phyloP scores from a whole-genome alignment of 2,329 filamentous ascomycete genomes.

The Penicillium hordei region DNA sequence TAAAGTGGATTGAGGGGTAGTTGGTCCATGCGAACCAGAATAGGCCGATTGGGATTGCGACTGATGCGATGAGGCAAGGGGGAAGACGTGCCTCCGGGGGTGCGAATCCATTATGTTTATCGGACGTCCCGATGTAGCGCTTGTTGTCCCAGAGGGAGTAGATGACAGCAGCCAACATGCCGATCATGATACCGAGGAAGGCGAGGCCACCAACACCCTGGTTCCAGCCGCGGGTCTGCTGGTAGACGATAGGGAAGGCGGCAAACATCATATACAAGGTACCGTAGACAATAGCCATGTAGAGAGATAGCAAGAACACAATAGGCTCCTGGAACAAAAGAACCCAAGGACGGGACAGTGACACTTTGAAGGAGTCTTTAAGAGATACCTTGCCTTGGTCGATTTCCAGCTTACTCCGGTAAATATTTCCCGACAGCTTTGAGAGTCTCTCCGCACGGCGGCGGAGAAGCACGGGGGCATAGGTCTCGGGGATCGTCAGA shows the following conservation, averaged over 20 bases:
- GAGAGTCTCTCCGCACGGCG: conserved; percentile 28
- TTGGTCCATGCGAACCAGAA: conserved; percentile 39
- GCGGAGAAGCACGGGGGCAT: conserved; percentile 32
- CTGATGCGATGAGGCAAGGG: conserved; percentile 26
- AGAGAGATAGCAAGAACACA: conserved; percentile 31
- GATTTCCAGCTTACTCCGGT: conserved; percentile 28
- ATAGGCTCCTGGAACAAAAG: conserved; percentile 35
- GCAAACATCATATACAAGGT: conserved; percentile 35
- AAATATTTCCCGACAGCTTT: conserved; percentile 27
- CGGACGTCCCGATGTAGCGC: conserved; percentile 23
- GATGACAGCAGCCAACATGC: conserved; percentile 28
- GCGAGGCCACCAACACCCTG: conserved; percentile 29
- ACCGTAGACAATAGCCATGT: conserved; percentile 33
- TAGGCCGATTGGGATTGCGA: conserved; percentile 29
- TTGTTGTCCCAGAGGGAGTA: conserved; percentile 30
- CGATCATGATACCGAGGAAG: conserved; percentile 35
- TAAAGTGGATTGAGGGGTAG: conserved; percentile 27
- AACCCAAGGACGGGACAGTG: conserved; percentile 31
- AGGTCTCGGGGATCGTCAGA: conserved; percentile 31
- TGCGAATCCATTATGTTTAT: conserved; percentile 23
- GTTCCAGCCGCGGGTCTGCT: conserved; percentile 31
- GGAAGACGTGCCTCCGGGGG: conserved; percentile 32
- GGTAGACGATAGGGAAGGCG: conserved; percentile 34
- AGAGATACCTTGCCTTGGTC: conserved; percentile 26
- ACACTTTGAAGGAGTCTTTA: conserved; percentile 25